Conservation (phyloP, 495 filamentous ascomycete species). For the Filosporella fistucella region DNA sequence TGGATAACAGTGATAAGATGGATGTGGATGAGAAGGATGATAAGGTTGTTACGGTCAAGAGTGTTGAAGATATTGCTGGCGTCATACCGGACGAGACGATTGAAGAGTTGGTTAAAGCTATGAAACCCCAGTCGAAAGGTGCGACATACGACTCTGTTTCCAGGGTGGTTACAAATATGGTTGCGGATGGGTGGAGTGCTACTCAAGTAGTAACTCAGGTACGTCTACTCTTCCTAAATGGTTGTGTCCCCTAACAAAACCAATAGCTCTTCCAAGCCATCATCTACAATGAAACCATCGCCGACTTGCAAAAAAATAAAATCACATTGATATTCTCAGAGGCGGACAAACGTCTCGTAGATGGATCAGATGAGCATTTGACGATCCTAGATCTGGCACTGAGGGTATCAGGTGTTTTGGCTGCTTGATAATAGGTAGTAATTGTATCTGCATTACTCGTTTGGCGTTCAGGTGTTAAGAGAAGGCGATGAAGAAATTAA, state of each 20-base stretch:
- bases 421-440: conserved; percentile 22
- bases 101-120: conserved; percentile 63
- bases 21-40: conserved; percentile 41
- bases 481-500: background rate
- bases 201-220: conserved; percentile 79
- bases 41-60: conserved; percentile 62
- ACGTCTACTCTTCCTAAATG: conserved; percentile 17
- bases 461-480: background rate
- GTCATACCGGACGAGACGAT: conserved; percentile 78
- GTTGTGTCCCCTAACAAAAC: background rate
- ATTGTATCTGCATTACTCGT: conserved; percentile 2
- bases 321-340: conserved; percentile 90
- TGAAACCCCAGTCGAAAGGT: conserved; percentile 64
- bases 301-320: conserved; percentile 82
- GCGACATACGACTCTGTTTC: conserved; percentile 70
- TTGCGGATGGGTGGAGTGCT: conserved; percentile 98
- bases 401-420: conserved; percentile 72
- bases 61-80: conserved; percentile 91
- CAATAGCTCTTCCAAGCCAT: conserved; percentile 76
- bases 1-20: conserved; percentile 45
- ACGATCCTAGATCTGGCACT: conserved; percentile 81
- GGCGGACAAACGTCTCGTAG: conserved; percentile 88
- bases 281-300: conserved; percentile 77
- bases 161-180: conserved; percentile 77
- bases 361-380: conserved; percentile 95